These are phyloP conservation scores for Phragmites australis DNA, from an alignment of 176 grass and related monocot species.

Conservation along the genomic window DNA sequence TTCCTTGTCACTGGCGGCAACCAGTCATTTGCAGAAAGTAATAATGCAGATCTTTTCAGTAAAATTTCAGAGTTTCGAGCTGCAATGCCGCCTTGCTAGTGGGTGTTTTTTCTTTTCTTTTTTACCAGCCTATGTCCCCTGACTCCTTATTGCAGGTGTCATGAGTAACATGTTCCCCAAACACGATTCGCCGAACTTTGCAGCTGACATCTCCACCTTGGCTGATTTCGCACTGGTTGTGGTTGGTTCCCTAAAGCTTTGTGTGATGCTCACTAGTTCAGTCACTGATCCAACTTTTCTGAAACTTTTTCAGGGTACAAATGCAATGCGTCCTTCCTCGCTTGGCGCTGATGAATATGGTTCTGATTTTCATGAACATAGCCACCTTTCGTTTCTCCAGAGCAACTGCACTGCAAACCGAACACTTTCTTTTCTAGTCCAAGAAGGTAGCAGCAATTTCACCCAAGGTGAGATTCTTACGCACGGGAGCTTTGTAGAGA, in stretches of 20 bases:
- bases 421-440: slow-evolving; percentile 25
- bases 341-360: neutral
- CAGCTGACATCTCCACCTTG: slow-evolving; percentile 23
- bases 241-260: slow-evolving; percentile 27
- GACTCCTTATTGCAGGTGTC: slow-evolving; percentile 31
- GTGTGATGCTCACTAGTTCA: neutral
- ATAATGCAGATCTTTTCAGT: neutral
- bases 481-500: neutral
- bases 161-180: slow-evolving; percentile 30
- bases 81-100: too few relatives aligned
- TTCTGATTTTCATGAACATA: neutral
- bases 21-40: slow-evolving; percentile 41
- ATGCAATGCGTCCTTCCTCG: neutral
- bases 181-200: neutral
- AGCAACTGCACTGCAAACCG: slow-evolving; percentile 1
- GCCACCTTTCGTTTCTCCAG: slow-evolving; percentile 22
- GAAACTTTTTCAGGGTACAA: slow-evolving; percentile 20
- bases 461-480: slow-evolving; percentile 29
- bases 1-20: slow-evolving; percentile 42
- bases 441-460: neutral
- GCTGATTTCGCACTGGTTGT: slow-evolving; percentile 43
- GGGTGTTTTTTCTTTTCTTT: neutral
- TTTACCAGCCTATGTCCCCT: neutral
- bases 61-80: neutral
- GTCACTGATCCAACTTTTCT: neutral